Conservation (phyloP, 1,284 basidiomycete species). For the Pseudozyma pruni region DNA sequence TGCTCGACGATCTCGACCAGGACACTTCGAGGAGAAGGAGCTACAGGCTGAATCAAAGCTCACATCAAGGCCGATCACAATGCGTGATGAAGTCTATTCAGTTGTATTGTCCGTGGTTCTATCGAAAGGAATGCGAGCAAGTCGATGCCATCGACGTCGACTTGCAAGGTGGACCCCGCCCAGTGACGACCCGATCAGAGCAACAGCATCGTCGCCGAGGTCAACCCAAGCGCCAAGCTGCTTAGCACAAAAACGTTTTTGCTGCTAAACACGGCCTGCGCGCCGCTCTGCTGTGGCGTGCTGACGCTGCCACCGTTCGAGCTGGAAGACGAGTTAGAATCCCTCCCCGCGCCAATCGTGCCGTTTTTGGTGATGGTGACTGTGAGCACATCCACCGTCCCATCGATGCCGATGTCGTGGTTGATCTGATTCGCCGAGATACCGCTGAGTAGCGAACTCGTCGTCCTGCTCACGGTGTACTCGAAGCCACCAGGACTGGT, state of each 20-base stretch:
- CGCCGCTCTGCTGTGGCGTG: conserved; percentile 20
- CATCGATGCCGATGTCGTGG: conserved; percentile 61
- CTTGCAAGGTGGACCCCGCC: too few species aligned
- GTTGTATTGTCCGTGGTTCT: too few species aligned
- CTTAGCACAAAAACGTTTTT: not conserved
- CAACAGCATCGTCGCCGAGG: conserved; percentile 7
- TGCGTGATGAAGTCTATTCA: too few species aligned
- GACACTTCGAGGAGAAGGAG: too few species aligned
- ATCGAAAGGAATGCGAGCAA: not conserved
- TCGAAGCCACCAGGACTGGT: conserved; percentile 50
- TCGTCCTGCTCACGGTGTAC: conserved; percentile 49
- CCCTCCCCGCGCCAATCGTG: conserved; percentile 32
- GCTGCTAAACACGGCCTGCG: not conserved
- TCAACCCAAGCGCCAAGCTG: not conserved
- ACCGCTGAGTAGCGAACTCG: conserved; percentile 37
- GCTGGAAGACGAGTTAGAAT: not conserved
- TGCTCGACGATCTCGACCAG: too few species aligned
- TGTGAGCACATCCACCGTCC: conserved; percentile 55
- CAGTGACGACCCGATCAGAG: not conserved
- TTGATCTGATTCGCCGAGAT: conserved; percentile 55
- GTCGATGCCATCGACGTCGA: too few species aligned
- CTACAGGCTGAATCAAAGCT: too few species aligned
- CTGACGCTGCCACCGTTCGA: conserved; percentile 15
- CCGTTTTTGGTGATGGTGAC: conserved; percentile 57
- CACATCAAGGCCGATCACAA: too few species aligned